Conservation (phyloP, 2,329 filamentous ascomycete species). For the Fusarium citri region DNA sequence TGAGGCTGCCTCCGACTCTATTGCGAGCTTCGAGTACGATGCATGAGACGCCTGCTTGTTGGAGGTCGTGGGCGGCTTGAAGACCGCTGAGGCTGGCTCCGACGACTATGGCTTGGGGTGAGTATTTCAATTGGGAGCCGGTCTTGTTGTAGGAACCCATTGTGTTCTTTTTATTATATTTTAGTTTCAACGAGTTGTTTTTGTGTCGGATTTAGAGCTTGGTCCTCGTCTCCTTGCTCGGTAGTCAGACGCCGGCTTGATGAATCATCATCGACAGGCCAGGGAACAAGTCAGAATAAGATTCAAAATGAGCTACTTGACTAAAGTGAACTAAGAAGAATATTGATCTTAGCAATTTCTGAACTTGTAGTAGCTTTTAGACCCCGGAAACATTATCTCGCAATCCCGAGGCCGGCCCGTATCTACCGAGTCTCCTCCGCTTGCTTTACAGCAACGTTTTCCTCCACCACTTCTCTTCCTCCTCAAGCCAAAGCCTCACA, state of each 20-base stretch:
- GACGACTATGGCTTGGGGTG: neutral
- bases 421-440: neutral
- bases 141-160: neutral
- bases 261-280: neutral
- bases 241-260: neutral
- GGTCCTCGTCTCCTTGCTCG: neutral
- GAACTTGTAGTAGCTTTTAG: neutral
- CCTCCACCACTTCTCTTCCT: constrained; percentile 62
- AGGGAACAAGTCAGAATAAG: neutral
- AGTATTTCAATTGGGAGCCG: rapidly evolving
- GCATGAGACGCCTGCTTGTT: neutral
- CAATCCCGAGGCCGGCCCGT: neutral
- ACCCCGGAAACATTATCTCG: neutral
- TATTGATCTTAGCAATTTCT: neutral
- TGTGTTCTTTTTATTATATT: neutral
- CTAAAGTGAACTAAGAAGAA: neutral
- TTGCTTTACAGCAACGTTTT: constrained; percentile 50
- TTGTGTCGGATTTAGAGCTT: neutral
- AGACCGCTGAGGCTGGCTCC: neutral
- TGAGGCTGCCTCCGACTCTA: neutral
- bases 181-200: neutral
- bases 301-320: neutral
- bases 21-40: neutral
- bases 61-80: neutral
- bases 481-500: constrained; percentile 53